These are phyloP conservation scores for Pyrus hybrid DNA, from an alignment of 331 rosid genomes.

Conservation along the genomic window DNA sequence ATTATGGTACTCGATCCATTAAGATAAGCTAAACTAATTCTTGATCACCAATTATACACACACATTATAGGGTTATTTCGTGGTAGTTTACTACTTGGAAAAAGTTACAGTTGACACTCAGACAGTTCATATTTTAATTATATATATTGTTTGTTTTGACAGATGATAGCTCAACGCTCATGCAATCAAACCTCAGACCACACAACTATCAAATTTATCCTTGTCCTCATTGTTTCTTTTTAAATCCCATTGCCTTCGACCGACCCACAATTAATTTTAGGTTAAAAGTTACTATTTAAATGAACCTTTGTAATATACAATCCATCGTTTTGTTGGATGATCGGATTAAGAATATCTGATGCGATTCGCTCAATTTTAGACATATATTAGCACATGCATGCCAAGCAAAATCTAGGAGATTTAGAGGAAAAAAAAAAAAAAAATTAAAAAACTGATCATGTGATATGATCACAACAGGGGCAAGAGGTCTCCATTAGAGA, in stretches of 20 bases:
- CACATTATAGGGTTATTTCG: background rate
- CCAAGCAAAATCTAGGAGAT: background rate
- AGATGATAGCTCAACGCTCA: too few relatives aligned
- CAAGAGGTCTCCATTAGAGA: background rate
- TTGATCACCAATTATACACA: background rate
- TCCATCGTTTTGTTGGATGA: background rate
- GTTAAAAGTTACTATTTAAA: background rate
- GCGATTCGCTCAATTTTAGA: background rate
- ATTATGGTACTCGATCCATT: background rate
- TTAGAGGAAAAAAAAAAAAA: background rate
- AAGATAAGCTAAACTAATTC: background rate
- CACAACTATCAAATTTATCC: too few relatives aligned
- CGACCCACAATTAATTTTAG: background rate
- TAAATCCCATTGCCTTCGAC: background rate
- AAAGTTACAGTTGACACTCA: background rate
- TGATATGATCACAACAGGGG: background rate
- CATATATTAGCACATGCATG: background rate
- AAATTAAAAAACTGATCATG: too few relatives aligned
- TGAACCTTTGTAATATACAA: background rate
- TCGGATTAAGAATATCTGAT: background rate
- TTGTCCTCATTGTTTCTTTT: background rate
- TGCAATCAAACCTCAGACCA: too few relatives aligned
- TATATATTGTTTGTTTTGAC: too few relatives aligned
- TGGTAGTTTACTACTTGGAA: background rate
- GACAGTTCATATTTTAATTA: too few relatives aligned